These are phyloP conservation scores for Phytophthora fragariaefolia DNA, from an alignment of 352 stramenopile genomes.

Conservation along the genomic window DNA sequence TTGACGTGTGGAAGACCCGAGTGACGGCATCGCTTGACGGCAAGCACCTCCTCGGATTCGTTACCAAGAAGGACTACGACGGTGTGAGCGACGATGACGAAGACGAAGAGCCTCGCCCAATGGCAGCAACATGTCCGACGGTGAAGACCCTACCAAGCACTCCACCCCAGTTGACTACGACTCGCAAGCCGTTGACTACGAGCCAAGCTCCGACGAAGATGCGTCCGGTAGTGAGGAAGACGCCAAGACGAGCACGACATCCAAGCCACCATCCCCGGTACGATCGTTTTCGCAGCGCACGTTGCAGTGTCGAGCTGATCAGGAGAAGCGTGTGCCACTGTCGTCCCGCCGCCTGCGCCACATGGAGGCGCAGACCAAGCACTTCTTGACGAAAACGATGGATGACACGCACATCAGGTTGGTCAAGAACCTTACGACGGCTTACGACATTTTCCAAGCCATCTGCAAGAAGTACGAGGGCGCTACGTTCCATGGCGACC, in stretches of 20 bases:
- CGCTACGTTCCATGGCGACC: slow-evolving; percentile 14
- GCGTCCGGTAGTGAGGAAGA: slow-evolving; percentile 1
- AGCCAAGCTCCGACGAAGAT: slow-evolving; percentile 3
- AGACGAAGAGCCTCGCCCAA: background rate
- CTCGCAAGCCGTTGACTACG: slow-evolving; percentile 7
- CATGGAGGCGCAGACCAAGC: slow-evolving; percentile 21
- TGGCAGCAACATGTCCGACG: no score
- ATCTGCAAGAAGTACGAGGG: no score
- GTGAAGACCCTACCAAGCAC: background rate
- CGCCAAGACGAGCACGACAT: background rate
- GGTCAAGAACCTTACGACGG: no score
- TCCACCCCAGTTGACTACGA: background rate
- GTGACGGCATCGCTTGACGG: slow-evolving; percentile 17
- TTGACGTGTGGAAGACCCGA: no score
- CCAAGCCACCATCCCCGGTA: background rate
- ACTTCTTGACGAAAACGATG: slow-evolving; percentile 29
- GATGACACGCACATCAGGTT: no score
- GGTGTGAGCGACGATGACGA: background rate
- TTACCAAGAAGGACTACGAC: slow-evolving; percentile 23
- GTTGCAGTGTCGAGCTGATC: background rate
- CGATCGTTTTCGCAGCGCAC: background rate
- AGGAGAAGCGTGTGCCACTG: background rate
- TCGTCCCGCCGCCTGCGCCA: background rate
- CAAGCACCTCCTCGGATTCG: slow-evolving; percentile 26
- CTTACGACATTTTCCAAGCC: no score